These are phyloP conservation scores for Fistulinella cinereoalba DNA, from an alignment of 1,284 basidiomycete genomes.

Conservation along the genomic window DNA sequence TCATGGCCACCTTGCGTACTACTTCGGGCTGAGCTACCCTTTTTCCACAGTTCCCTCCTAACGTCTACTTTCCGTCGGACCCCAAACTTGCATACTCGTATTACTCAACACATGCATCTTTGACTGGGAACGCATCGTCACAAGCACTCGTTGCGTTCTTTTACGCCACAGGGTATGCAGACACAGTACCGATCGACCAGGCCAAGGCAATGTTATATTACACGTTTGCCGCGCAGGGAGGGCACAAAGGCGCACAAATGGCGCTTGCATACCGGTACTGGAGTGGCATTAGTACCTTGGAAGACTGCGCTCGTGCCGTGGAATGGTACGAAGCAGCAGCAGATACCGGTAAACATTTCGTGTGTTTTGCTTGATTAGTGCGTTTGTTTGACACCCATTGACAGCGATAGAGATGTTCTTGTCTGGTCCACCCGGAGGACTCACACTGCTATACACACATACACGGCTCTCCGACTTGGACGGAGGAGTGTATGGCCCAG, in stretches of 20 bases:
- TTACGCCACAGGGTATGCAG: constrained; percentile 79
- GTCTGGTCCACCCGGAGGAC: constrained; percentile 88
- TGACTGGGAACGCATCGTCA: constrained; percentile 77
- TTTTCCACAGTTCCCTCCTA: constrained; percentile 64
- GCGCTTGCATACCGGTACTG: constrained; percentile 93
- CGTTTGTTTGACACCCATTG: constrained; percentile 1
- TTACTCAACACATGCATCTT: constrained; percentile 57
- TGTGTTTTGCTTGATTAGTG: constrained; percentile 12
- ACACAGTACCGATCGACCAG: constrained; percentile 65
- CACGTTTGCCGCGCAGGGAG: constrained; percentile 88
- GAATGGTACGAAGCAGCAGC: constrained; percentile 88
- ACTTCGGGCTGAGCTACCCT: constrained; percentile 1
- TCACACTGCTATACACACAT: constrained; percentile 79
- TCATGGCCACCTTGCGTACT: background rate
- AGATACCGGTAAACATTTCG: constrained; percentile 63
- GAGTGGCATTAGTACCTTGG: constrained; percentile 89
- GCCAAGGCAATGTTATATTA: constrained; percentile 86
- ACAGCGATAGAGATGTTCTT: constrained; percentile 71
- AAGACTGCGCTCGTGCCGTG: constrained; percentile 79
- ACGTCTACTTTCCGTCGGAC: constrained; percentile 56
- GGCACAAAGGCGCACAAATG: constrained; percentile 87
- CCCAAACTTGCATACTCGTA: constrained; percentile 59
- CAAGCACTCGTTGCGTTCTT: constrained; percentile 87
- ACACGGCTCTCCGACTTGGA: constrained; percentile 86
- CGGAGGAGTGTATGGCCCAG: constrained; percentile 91